Percentiles rank a stretch among this genome's conserved stretches.
Conservation (phyloP, 306 rosid genomes). For the Quillaja saponaria region DNA sequence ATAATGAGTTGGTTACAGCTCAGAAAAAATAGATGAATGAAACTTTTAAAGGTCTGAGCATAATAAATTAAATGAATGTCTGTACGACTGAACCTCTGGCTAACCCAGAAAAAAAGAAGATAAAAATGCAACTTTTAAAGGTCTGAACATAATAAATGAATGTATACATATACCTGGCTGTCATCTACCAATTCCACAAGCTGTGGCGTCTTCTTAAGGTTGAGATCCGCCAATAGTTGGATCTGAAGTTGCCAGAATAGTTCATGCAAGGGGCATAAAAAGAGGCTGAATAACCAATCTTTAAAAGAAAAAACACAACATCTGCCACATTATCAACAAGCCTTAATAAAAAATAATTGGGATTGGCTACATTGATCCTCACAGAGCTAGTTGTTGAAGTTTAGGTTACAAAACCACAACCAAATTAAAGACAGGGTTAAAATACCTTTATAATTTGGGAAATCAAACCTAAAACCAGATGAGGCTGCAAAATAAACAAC, state of each 20-base stretch:
- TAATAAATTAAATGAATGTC: too few relatives aligned
- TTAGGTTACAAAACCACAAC: slow-evolving; percentile 19
- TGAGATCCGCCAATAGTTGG: slow-evolving; percentile 93
- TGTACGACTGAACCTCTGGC: too few relatives aligned
- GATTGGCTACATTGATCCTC: too few relatives aligned
- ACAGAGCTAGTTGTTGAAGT: too few relatives aligned
- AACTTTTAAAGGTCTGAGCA: not conserved
- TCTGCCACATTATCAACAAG: not conserved
- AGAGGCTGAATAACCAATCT: slow-evolving; percentile 20
- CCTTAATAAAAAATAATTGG: too few relatives aligned
- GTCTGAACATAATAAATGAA: too few relatives aligned
- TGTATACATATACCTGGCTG: slow-evolving; percentile 48
- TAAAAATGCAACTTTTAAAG: slow-evolving; percentile 5
- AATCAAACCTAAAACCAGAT: slow-evolving; percentile 86
- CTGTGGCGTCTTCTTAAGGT: slow-evolving; percentile 94
- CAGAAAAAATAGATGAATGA: slow-evolving; percentile 1
- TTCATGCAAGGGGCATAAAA: slow-evolving; percentile 12
- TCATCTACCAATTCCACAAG: slow-evolving; percentile 92
- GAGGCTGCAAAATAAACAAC: slow-evolving; percentile 69
- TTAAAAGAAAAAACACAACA: slow-evolving; percentile 17
- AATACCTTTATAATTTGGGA: slow-evolving; percentile 96
- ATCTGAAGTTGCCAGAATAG: slow-evolving; percentile 58
- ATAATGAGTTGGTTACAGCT: slow-evolving; percentile 20
- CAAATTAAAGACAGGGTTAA: slow-evolving; percentile 10
- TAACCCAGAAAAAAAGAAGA: not conserved